A percentile compares a stretch with the other conserved stretches of the same genome.
phyloP scores from a whole-genome alignment of 2,329 filamentous ascomycete genomes.

The Colletotrichum falcatum region DNA sequence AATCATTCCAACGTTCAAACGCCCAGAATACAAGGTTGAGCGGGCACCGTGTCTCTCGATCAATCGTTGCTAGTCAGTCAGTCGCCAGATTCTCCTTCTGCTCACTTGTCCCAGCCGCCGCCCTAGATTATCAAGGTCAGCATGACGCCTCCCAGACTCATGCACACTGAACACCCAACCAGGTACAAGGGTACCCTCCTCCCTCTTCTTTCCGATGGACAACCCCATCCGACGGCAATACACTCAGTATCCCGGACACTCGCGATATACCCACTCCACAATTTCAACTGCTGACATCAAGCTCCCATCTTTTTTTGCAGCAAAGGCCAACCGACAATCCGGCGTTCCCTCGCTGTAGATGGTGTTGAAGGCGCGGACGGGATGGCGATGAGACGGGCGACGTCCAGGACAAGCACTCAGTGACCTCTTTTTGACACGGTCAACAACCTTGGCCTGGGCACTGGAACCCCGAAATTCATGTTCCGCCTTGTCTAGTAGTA shows the following conservation, averaged over 20 bases:
- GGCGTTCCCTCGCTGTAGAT: slow-evolving; percentile 22
- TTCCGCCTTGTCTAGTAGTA: neutral
- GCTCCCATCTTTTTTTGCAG: slow-evolving; percentile 5
- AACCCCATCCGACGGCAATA: slow-evolving; percentile 8
- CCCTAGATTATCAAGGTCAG: neutral
- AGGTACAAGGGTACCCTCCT: slow-evolving; percentile 20
- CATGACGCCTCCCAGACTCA: slow-evolving; percentile 11
- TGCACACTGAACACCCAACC: slow-evolving; percentile 24
- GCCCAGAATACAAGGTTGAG: slow-evolving; percentile 5
- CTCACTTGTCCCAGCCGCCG: neutral
- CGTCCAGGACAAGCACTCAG: slow-evolving; percentile 33
- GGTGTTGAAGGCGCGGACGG: slow-evolving; percentile 29
- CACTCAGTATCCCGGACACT: neutral
- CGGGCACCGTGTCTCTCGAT: slow-evolving; percentile 2
- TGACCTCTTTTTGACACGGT: slow-evolving; percentile 19
- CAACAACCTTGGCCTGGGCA: slow-evolving; percentile 21
- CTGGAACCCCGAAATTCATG: slow-evolving; percentile 7
- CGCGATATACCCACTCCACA: too few species aligned
- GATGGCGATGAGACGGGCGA: slow-evolving; percentile 34
- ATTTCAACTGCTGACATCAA: slow-evolving; percentile 14
- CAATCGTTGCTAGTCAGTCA: neutral
- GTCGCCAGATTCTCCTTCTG: neutral
- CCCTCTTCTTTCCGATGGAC: slow-evolving; percentile 29
- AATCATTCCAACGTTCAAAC: slow-evolving; percentile 29
- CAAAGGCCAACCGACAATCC: neutral